A percentile compares a stretch with the other conserved stretches of the same genome.
Evolutionary conservation across 2,329 filamentous ascomycete genomes (phyloP).

Genomic region (Cladosporium oxysporum): DNA sequence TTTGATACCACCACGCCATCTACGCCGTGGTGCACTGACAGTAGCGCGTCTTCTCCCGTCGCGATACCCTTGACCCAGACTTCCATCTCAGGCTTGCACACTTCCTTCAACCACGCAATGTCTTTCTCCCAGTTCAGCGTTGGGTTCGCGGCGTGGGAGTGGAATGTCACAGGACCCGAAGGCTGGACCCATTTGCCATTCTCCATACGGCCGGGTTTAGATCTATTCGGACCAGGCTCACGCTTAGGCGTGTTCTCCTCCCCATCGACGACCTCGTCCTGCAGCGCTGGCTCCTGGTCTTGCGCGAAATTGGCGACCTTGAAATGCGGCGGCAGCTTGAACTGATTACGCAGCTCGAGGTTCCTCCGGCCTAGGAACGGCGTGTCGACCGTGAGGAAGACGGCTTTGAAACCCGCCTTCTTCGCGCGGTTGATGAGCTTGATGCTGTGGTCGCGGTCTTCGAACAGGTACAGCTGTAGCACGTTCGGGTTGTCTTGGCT

Average conservation of each 20-base stretch:
- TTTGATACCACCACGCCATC: slow-evolving; percentile 56
- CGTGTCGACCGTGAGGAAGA: slow-evolving; percentile 59
- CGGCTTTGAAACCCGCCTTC: slow-evolving; percentile 53
- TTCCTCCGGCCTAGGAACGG: slow-evolving; percentile 57
- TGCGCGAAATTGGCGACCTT: slow-evolving; percentile 40
- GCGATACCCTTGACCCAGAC: slow-evolving; percentile 50
- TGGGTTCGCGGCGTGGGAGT: slow-evolving; percentile 43
- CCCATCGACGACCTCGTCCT: slow-evolving; percentile 22
- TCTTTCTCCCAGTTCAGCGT: slow-evolving; percentile 51
- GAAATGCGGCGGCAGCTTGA: slow-evolving; percentile 42
- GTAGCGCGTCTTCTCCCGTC: slow-evolving; percentile 42
- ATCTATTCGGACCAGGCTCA: not conserved
- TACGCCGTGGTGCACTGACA: slow-evolving; percentile 45
- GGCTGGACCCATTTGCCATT: slow-evolving; percentile 35
- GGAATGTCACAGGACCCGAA: slow-evolving; percentile 41
- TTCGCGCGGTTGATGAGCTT: slow-evolving; percentile 39
- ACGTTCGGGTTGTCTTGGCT: slow-evolving; percentile 49
- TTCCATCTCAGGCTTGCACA: slow-evolving; percentile 48
- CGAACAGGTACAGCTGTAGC: slow-evolving; percentile 59
- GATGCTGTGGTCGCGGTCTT: slow-evolving; percentile 54
- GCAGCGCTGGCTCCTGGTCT: slow-evolving; percentile 26
- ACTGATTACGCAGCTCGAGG: slow-evolving; percentile 58
- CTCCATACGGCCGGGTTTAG: slow-evolving; percentile 7
- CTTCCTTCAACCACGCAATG: slow-evolving; percentile 52
- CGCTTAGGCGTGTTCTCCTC: slow-evolving; percentile 13